phyloP scores from a whole-genome alignment of 306 rosid genomes.

The Inga laurina region DNA sequence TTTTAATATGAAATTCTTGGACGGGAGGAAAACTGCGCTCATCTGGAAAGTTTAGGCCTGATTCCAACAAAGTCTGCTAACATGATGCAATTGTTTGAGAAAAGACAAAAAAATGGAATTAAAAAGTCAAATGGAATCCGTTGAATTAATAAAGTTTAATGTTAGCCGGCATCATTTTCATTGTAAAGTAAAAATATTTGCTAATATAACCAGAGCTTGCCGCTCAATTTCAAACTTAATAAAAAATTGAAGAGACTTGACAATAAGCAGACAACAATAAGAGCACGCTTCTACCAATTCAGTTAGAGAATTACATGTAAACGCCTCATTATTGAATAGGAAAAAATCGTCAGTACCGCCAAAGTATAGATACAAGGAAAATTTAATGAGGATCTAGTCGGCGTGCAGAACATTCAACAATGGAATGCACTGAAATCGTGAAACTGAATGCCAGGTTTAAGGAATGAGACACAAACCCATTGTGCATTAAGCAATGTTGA shows the following conservation, averaged over 20 bases:
- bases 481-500: not conserved
- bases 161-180: not conserved
- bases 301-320: not conserved
- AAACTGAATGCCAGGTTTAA: not conserved
- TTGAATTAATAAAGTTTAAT: not conserved
- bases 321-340: not conserved
- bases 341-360: not conserved
- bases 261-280: not conserved
- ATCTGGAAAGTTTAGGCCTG: not conserved
- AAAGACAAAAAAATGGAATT: not conserved
- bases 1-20: not conserved
- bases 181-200: not conserved
- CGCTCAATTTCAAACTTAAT: not conserved
- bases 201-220: not conserved
- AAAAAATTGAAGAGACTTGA: not conserved
- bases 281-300: not conserved
- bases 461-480: not conserved
- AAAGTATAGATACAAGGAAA: not conserved
- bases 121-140: not conserved
- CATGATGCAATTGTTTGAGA: not conserved
- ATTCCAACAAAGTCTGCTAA: not conserved
- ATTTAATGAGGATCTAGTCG: not conserved
- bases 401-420: not conserved
- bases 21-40: not conserved
- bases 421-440: not conserved